Base-by-base conservation (phyloP, 2,329 filamentous ascomycete genomes). In the Pseudogymnoascus verrucosus region DNA sequence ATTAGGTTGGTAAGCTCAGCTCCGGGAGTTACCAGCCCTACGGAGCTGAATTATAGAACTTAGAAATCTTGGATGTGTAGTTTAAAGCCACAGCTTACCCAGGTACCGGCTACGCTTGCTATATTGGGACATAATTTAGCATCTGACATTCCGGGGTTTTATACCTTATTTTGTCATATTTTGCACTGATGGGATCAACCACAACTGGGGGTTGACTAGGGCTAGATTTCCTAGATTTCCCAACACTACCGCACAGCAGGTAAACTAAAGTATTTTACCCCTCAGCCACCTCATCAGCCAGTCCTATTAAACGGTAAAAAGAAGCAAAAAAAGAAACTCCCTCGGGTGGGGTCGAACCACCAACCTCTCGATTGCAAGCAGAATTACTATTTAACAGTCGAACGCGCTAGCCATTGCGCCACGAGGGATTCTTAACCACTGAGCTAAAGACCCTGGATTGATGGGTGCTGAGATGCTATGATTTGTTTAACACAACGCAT, bases 331-430 rank as follows among this genome's bases (percentile, higher is more conserved):
- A 31, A 31, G 8, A 39, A 61, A 11, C 59, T 61, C 59, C 59
- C 59, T 61, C 59, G 59, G 59, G 59, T 61, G 59, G 59, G 59
- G 19, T 61, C 23, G 59, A 61, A 61, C 59, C 59, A 61, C 59
- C 59, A 61, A 61, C 59, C 59, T 61, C 59, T 61, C 59, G 59
- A 61, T 61, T 57, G 47, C 47, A 34, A 57, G n/a, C 11, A 51
- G 16, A 19, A 57, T 57, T 34, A 57, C 26, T 57, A 16, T 34
- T 54, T 61, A 61, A 61, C 59, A 61, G 59, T 61, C 59, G 59
- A 61, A 61, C 59, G 59, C 59, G 59, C 59, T 61, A 61, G 59
- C 59, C 59, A 61, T 61, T 61, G 59, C 59, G 59, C 59, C 59
- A 61, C 59, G 59, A 61, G 59, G 59, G 59, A 61, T 40, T 37